Base-by-base conservation (phyloP, 108 stramenopile species). In the Skeletonema tropicum region DNA sequence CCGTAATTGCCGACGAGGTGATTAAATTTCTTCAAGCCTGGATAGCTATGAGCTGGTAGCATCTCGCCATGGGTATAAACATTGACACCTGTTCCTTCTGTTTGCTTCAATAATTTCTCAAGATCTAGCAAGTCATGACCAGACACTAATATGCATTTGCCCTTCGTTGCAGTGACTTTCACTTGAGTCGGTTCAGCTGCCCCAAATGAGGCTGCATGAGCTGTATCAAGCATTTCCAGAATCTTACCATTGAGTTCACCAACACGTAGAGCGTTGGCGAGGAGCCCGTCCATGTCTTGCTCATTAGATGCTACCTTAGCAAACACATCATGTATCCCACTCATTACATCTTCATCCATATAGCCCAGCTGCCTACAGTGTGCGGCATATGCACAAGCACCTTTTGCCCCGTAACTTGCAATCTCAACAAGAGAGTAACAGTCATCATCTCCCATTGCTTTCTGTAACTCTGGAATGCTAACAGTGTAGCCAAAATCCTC, bases 21-120 rank as follows among this genome's bases (percentile, higher is more conserved):
- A 19, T 71, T 31, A 64, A 82, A 92, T 60, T 86, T 87, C 65
- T 89, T 87, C 48, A 94, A 76, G 45, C 85, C 86, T 10, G 94
- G 94, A 80, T 94, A 92, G 39, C 74, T 55, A 83, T 92, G 90
- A 23, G 91, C 94, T 13, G 94, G 94, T n/a, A 92, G 75, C 90
- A 94, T 89, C 80, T 94, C 91, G 29, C 94, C 94, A 60, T 94
- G 94, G 6, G 93, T 94, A 68, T 91, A 94, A 10, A 94, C 91
- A 36, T 94, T 91, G 48, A 94, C 76, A 46, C 94, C 94, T 17
- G 79, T 92, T 48, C 91, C 91, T 82, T 90, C 94, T 10, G 94
- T 94, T 73, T 90, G 90, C 65, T 89, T 61, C 82, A 94, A 78
- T 32, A 94, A 57, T 33, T 68, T 78, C 49, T 91, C 71, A 26